Evolutionary conservation across 345 rosid genomes (phyloP).

Genomic region (Linum usitatissimum): DNA sequence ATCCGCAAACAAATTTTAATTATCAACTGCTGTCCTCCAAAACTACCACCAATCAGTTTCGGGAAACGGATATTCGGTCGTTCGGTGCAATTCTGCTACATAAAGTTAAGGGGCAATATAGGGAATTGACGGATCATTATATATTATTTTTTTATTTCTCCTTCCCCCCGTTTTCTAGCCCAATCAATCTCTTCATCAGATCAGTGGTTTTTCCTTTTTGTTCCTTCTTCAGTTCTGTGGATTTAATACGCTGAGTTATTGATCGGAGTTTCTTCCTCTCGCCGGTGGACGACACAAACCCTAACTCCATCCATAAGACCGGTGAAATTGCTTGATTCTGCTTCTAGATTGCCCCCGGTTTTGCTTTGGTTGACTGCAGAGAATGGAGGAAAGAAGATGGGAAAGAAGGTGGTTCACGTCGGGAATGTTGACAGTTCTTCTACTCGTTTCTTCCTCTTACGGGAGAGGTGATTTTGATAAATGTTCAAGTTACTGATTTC

Average conservation of each 20-base stretch:
- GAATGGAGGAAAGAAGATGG: conserved; percentile 32
- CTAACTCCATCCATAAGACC: not conserved
- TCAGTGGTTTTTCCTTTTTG: not conserved
- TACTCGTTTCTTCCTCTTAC: conserved; percentile 22
- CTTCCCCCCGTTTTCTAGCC: not conserved
- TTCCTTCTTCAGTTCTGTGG: not conserved
- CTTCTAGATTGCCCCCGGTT: not conserved
- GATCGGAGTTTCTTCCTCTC: conserved; percentile 1
- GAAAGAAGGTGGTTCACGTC: conserved; percentile 26
- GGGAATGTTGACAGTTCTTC: conserved; percentile 20
- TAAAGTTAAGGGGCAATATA: not conserved
- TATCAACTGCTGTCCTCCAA: not conserved
- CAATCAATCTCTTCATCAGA: not conserved
- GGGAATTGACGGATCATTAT: not conserved
- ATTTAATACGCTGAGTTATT: not conserved
- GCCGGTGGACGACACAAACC: not conserved
- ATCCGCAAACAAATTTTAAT: not conserved
- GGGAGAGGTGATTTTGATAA: conserved; percentile 32
- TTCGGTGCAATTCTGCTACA: not conserved
- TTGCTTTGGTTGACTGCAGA: conserved; percentile 18
- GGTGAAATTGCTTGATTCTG: not conserved
- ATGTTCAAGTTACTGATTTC: not conserved
- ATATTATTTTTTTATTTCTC: no score
- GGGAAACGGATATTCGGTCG: not conserved
- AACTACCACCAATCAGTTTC: not conserved